Evolutionary conservation across 164 flowering plant species (phyloP), one percentile per base, ranked within the genome.

Genomic region (Euptelea pleiosperma): DNA sequence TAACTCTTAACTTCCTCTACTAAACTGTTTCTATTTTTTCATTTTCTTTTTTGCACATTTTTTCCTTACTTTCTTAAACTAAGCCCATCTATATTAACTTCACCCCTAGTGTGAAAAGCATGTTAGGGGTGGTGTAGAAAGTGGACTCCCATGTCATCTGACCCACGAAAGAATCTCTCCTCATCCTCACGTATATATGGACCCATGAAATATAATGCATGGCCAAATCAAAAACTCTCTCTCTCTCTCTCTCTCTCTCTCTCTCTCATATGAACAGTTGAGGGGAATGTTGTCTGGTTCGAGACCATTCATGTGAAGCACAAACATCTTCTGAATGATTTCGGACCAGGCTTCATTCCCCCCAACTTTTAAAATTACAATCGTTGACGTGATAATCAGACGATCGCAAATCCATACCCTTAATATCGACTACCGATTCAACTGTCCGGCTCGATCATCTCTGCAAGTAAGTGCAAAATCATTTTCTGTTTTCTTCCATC

Each of bases 291-390:
- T 66, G 84, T 76, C 82, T 83, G 86, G 85, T 74, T 65, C 84
- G 82, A 81, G 54, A 71, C 57, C 81, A 64, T 74, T 76, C 78
- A 43, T 51, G 36, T 22, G 25, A 35, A 42, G 52, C 26, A 22
- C 36, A 36, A 28, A 3, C 31, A 60, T 42, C 33, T 5, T 24
- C 10, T 65, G 83, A 67, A 77, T 77, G 84, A 77, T 76, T 69
- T 84, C 87, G 89, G 89, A 86, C 94, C 94, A 86, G 89, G 89
- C 89, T 84, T 84, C 89, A 84, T 86, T 82, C 94, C 89, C 87
- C 89, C 67, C 84, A 82, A 80, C 86, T 45, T 3, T 11, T 31
- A 22, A 36, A 63, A 51, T 44, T 59, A 15, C 16, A 11, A 28
- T 6, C 15, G 21, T 21, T 5, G 29, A 14, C 5, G 28, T 30